Evolutionary conservation across 495 filamentous ascomycete genomes (phyloP).

Genomic region (Penicillium macrosclerotiorum): DNA sequence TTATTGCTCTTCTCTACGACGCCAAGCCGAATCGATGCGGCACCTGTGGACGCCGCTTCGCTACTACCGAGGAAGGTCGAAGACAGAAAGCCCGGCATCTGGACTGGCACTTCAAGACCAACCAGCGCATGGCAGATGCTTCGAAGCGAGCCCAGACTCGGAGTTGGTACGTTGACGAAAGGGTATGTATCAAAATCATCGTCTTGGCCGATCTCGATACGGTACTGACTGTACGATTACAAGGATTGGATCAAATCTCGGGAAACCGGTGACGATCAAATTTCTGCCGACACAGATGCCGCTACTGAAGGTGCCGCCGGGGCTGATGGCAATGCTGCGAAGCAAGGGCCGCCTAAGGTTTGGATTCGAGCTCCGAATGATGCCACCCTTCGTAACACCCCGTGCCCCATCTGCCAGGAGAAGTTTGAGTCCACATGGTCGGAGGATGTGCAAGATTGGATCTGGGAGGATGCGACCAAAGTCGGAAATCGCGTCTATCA

Average conservation of each 20-base stretch:
- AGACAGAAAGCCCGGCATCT: conserved; percentile 87
- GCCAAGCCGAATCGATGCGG: conserved; percentile 78
- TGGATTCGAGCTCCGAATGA: conserved; percentile 84
- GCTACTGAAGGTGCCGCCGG: conserved; percentile 33
- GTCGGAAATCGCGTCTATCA: conserved; percentile 82
- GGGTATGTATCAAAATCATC: conserved; percentile 54
- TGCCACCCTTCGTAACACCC: conserved; percentile 61
- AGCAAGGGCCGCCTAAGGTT: conserved; percentile 62
- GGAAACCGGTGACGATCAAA: conserved; percentile 66
- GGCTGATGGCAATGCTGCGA: conserved; percentile 34
- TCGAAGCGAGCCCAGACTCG: conserved; percentile 80
- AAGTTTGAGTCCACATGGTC: conserved; percentile 86
- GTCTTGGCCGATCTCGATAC: conserved; percentile 1
- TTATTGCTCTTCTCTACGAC: conserved; percentile 73
- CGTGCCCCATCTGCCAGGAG: conserved; percentile 94
- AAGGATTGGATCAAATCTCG: conserved; percentile 87
- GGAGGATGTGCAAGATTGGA: conserved; percentile 90
- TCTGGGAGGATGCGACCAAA: conserved; percentile 88
- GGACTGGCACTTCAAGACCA: conserved; percentile 97
- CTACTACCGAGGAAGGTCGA: conserved; percentile 70
- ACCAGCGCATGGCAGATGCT: conserved; percentile 81
- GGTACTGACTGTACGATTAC: conserved; percentile 2
- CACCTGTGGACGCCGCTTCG: conserved; percentile 88
- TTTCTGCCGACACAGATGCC: conserved; percentile 39
- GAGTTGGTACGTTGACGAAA: conserved; percentile 90